These are phyloP conservation scores for Saccharomycopsis sp. DNA, from an alignment of 805 yeast genomes.

Conservation along the genomic window DNA sequence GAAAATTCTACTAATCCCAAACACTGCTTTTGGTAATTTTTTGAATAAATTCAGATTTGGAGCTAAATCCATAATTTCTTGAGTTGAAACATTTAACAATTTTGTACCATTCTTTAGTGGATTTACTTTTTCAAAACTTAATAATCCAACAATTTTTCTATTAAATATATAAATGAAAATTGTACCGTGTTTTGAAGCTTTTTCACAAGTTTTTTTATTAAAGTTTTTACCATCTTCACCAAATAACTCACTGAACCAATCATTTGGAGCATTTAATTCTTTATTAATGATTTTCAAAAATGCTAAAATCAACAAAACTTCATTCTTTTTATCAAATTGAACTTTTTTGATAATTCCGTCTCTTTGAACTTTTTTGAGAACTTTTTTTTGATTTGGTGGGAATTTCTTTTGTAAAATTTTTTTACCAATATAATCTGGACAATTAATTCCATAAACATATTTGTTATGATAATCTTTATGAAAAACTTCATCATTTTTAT, in stretches of 20 bases:
- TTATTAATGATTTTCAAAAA: constrained; percentile 45
- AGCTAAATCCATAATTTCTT: constrained; percentile 5
- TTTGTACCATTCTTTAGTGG: neutral
- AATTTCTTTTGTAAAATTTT: constrained; percentile 11
- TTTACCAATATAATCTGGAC: constrained; percentile 33
- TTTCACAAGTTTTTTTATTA: constrained; percentile 6
- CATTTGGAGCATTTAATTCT: constrained; percentile 49
- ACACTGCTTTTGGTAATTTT: constrained; percentile 14
- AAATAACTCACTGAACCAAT: constrained; percentile 24
- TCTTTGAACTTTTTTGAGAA: neutral
- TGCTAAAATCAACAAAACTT: constrained; percentile 27
- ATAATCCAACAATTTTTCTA: constrained; percentile 42
- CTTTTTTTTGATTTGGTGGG: constrained; percentile 1
- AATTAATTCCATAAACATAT: constrained; percentile 38
- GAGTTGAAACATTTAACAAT: constrained; percentile 14
- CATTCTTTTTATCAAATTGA: constrained; percentile 24
- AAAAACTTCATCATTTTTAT: constrained; percentile 31
- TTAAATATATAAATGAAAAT: constrained; percentile 40
- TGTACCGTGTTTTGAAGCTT: constrained; percentile 27
- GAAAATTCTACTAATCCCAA: constrained; percentile 41
- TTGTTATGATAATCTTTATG: constrained; percentile 44
- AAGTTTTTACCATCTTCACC: neutral
- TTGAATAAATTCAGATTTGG: neutral
- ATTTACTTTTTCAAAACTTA: constrained; percentile 32
- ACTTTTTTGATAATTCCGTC: constrained; percentile 29